phyloP scores from a whole-genome alignment of 306 rosid genomes.

The Cucurbita argyrosperma region DNA sequence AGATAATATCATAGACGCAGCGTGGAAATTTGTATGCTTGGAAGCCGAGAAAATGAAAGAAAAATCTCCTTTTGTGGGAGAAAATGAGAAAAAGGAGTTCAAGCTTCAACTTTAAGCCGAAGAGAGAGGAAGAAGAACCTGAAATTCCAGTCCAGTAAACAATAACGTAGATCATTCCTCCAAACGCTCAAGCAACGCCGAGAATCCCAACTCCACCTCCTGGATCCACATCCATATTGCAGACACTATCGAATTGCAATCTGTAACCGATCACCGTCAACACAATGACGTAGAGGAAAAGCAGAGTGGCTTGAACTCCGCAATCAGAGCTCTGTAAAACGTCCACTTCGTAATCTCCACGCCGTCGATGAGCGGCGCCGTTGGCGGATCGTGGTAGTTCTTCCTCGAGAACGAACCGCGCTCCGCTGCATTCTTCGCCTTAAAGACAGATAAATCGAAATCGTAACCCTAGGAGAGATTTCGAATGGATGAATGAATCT shows the following conservation, averaged over 20 bases:
- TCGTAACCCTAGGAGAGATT: not conserved
- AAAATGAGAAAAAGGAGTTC: too few species aligned
- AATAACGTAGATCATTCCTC: constrained; percentile 94
- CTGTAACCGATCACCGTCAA: constrained; percentile 79
- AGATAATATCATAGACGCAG: not conserved
- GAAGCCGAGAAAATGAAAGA: not conserved
- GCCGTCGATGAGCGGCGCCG: constrained; percentile 48
- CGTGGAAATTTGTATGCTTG: not conserved
- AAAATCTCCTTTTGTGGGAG: too few species aligned
- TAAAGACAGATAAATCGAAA: constrained; percentile 2
- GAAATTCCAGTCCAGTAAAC: constrained; percentile 98
- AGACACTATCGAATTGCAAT: constrained; percentile 22
- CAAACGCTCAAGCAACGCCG: constrained; percentile 93
- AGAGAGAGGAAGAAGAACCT: constrained; percentile 19
- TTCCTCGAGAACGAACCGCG: too few species aligned
- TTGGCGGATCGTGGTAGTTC: constrained; percentile 94
- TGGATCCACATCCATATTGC: constrained; percentile 4
- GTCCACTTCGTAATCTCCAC: constrained; percentile 74
- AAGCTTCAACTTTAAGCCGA: not conserved
- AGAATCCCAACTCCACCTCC: constrained; percentile 77
- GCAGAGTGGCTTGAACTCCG: constrained; percentile 85
- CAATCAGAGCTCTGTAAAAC: constrained; percentile 81
- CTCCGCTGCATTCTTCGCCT: constrained; percentile 15
- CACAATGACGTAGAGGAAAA: constrained; percentile 72
- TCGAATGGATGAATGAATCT: too few species aligned